phyloP scores from a whole-genome alignment of 2,329 filamentous ascomycete genomes.

The Eutypa lata region DNA sequence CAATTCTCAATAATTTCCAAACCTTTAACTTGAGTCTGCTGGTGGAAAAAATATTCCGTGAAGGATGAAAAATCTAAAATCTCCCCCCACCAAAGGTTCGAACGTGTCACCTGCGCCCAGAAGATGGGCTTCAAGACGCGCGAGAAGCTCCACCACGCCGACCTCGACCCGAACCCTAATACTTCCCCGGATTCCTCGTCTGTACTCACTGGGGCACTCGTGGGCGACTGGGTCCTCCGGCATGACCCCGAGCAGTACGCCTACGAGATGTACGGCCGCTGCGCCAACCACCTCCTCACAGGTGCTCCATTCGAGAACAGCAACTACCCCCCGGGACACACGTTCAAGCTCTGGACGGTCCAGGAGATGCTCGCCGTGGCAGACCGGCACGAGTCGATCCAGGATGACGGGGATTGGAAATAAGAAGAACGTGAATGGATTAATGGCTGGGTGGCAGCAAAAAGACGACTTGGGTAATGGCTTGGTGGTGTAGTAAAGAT shows the following conservation, averaged over 20 bases:
- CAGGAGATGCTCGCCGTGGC: constrained; percentile 4
- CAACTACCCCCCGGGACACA: constrained; percentile 25
- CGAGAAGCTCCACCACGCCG: constrained; percentile 15
- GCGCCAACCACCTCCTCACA: constrained; percentile 16
- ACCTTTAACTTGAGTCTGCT: no score
- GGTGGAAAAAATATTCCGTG: not conserved
- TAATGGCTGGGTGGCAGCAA: no score
- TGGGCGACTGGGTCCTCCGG: constrained; percentile 19
- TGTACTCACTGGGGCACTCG: no score
- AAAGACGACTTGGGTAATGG: no score
- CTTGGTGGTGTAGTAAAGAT: no score
- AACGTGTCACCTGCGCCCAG: constrained; percentile 18
- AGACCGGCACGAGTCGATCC: not conserved
- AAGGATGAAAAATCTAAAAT: not conserved
- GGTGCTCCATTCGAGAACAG: constrained; percentile 26
- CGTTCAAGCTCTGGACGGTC: constrained; percentile 26
- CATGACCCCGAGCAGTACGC: constrained; percentile 30
- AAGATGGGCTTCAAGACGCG: constrained; percentile 17
- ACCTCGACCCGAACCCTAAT: constrained; percentile 12
- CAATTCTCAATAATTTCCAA: constrained; percentile 1
- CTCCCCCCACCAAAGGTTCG: constrained; percentile 8
- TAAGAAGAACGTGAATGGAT: no score
- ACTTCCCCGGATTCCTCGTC: no score
- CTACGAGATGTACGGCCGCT: constrained; percentile 23
- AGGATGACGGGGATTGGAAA: constrained; percentile 4